A percentile compares a stretch with the other conserved stretches of the same genome.
Evolutionary conservation across 768 basidiomycete species (phyloP).

Genomic region (Mycena filopes): DNA sequence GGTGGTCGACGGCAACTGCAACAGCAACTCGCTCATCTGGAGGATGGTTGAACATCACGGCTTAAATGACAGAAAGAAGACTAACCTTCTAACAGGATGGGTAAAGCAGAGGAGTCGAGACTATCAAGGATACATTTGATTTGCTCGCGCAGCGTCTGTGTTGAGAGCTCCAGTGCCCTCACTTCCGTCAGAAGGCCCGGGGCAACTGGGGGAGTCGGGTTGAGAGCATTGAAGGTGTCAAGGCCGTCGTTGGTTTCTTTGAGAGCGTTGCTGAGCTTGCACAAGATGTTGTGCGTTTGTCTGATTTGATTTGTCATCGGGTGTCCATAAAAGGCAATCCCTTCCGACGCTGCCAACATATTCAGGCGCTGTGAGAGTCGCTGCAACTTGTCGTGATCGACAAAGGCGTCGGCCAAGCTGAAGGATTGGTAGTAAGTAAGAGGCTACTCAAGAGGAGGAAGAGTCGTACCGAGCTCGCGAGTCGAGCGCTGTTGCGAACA

Average conservation of each 20-base stretch:
- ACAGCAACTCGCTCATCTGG: constrained; percentile 30
- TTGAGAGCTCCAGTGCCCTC: constrained; percentile 37
- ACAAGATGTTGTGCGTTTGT: constrained; percentile 41
- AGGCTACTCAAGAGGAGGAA: background rate
- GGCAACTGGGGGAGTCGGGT: constrained; percentile 37
- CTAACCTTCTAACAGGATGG: constrained; percentile 28
- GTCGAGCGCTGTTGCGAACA: constrained; percentile 73
- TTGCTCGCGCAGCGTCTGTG: constrained; percentile 39
- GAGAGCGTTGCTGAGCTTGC: constrained; percentile 47
- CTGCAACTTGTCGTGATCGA: constrained; percentile 39
- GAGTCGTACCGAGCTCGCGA: constrained; percentile 69
- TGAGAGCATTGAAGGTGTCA: constrained; percentile 44
- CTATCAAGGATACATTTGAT: constrained; percentile 14
- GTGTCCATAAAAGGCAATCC: constrained; percentile 37
- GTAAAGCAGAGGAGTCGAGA: constrained; percentile 31
- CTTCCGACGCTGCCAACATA: constrained; percentile 32
- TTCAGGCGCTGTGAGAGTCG: constrained; percentile 43
- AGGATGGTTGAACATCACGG: background rate
- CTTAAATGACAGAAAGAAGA: background rate
- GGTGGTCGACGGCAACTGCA: constrained; percentile 14
- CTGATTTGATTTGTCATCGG: constrained; percentile 36
- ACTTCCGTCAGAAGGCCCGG: constrained; percentile 42
- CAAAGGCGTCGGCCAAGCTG: constrained; percentile 45
- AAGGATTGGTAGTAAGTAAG: constrained; percentile 13
- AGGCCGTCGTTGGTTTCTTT: constrained; percentile 51